A percentile compares a stretch with the other conserved stretches of the same genome.
phyloP scores from a whole-genome alignment of 73 alveolate genomes.

The Symbiodinium pilosum region DNA sequence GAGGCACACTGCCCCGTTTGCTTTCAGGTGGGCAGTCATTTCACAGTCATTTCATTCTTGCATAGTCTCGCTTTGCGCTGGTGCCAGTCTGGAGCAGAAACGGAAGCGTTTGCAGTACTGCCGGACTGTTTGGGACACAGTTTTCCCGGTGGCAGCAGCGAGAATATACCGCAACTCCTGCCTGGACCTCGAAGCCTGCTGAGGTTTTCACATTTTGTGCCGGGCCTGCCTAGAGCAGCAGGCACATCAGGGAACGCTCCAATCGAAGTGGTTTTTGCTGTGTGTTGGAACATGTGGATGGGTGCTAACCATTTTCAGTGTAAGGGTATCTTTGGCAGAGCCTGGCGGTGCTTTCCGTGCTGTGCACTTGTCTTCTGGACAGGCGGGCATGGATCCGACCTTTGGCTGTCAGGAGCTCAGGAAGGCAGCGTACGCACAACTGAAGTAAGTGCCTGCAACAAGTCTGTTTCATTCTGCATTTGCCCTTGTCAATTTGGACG shows the following conservation, averaged over 20 bases:
- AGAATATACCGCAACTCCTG: background rate
- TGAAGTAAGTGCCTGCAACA: too few relatives aligned
- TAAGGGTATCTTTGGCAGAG: background rate
- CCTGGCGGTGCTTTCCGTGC: background rate
- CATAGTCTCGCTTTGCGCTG: background rate
- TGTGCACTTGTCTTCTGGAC: background rate
- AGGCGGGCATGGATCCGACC: conserved; percentile 72
- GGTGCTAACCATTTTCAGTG: too few relatives aligned
- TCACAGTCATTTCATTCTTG: background rate
- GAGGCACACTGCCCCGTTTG: conserved; percentile 89
- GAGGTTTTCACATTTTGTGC: conserved; percentile 69
- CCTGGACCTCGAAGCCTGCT: background rate
- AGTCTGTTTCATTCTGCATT: too few relatives aligned
- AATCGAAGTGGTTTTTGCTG: too few relatives aligned
- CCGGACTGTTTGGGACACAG: conserved; percentile 10
- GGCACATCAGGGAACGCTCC: too few relatives aligned
- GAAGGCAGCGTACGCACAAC: background rate
- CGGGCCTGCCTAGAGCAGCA: conserved; percentile 45
- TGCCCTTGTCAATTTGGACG: too few relatives aligned
- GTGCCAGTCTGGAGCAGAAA: conserved; percentile 27
- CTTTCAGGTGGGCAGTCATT: background rate
- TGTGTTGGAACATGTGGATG: too few relatives aligned
- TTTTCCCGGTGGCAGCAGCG: background rate
- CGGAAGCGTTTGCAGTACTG: conserved; percentile 58
- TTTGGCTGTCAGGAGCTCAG: conserved; percentile 32